Conservation (phyloP, 2,329 filamentous ascomycete species). For the Epichloe coenophiala region DNA sequence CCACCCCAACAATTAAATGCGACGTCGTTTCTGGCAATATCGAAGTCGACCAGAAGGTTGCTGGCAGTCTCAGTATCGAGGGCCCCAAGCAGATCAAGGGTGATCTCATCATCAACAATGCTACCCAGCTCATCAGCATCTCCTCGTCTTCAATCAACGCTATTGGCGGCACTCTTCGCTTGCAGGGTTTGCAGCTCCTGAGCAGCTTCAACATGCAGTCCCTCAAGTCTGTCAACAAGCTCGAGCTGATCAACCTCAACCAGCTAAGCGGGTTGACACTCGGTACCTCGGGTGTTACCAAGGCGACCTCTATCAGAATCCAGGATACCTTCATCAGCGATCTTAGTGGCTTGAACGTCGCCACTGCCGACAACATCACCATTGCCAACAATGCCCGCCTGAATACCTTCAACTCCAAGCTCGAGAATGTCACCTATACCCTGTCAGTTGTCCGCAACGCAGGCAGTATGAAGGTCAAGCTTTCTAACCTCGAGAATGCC, state of each 20-base stretch:
- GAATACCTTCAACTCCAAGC: constrained; percentile 59
- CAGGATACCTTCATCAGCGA: constrained; percentile 73
- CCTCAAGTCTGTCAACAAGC: constrained; percentile 50
- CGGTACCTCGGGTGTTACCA: constrained; percentile 43
- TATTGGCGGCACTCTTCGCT: constrained; percentile 57
- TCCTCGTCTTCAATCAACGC: constrained; percentile 44
- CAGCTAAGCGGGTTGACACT: constrained; percentile 36
- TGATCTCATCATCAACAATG: constrained; percentile 48
- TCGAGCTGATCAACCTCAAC: constrained; percentile 62
- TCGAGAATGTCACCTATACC: constrained; percentile 58
- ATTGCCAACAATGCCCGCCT: constrained; percentile 87
- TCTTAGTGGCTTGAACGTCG: constrained; percentile 69
- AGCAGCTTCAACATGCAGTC: constrained; percentile 51
- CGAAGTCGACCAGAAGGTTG: constrained; percentile 42
- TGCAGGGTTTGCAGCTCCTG: constrained; percentile 57
- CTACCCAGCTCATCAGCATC: constrained; percentile 45
- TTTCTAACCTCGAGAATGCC: constrained; percentile 61
- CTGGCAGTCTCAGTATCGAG: constrained; percentile 46
- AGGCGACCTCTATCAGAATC: constrained; percentile 58
- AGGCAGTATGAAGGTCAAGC: constrained; percentile 51
- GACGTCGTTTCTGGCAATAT: constrained; percentile 56
- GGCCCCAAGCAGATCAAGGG: constrained; percentile 44
- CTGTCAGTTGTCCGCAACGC: constrained; percentile 75
- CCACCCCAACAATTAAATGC: constrained; percentile 54
- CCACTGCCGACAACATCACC: constrained; percentile 56